Conservation (phyloP, 208 protist species). For the Acanthamoeba triangularis region DNA sequence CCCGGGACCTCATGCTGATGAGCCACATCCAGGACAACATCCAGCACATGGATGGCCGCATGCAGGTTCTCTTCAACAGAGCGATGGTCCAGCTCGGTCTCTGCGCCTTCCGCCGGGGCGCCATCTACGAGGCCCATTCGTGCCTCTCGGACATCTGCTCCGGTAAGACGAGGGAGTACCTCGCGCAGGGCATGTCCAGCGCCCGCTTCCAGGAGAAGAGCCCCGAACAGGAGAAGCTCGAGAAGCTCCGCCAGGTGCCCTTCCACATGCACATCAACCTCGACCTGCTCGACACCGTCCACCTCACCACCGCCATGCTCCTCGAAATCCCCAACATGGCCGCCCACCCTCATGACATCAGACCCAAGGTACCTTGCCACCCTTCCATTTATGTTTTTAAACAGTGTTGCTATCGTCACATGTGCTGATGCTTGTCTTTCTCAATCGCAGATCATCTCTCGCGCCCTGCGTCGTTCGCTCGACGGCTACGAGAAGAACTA, state of each 20-base stretch:
- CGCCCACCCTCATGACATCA: constrained; percentile 49
- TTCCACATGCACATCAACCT: constrained; percentile 96
- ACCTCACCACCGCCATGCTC: constrained; percentile 93
- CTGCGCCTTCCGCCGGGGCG: constrained; percentile 93
- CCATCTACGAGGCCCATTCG: constrained; percentile 90
- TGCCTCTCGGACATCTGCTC: constrained; percentile 91
- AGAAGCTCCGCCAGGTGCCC: constrained; percentile 91
- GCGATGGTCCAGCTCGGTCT: constrained; percentile 94
- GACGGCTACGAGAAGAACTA: constrained; percentile 90
- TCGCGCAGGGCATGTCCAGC: constrained; percentile 91
- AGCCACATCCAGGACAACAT: constrained; percentile 94
- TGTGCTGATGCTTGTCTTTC: neutral
- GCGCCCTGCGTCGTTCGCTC: constrained; percentile 90
- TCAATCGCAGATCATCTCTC: constrained; percentile 84
- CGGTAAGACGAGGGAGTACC: constrained; percentile 90
- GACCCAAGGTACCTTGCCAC: constrained; percentile 42
- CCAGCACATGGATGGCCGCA: constrained; percentile 89
- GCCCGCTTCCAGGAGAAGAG: constrained; percentile 88
- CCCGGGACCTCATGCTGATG: constrained; percentile 94
- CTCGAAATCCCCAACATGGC: constrained; percentile 92
- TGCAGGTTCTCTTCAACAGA: constrained; percentile 95
- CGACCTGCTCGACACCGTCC: constrained; percentile 94
- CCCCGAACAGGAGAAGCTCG: constrained; percentile 91
- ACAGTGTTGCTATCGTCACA: neutral
- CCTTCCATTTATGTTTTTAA: neutral